Evolutionary conservation across 163 green algal species (phyloP), one percentile per base, ranked within the genome.

Genomic region (Chlamydomonas reinhardtii): DNA sequence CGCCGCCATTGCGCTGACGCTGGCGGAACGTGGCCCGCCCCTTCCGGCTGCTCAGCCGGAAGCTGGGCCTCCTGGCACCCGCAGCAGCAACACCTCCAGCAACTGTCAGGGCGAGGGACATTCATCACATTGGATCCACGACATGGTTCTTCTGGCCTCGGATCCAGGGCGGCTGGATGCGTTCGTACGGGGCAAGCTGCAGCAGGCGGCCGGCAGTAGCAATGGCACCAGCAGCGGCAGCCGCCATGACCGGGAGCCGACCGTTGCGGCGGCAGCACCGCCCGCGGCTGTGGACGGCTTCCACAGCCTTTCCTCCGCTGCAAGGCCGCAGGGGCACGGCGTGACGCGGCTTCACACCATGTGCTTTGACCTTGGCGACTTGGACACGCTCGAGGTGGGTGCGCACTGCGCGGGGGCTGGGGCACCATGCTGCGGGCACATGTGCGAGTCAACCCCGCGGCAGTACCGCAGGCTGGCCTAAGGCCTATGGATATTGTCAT

Each of bases 141-240:
- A 87, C 61, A 22, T 87, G 11, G 22, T 87, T 12, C 82, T 87
- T 5, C 61, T 87, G 35, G 72, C 82, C 12, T 66, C 61, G 12
- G 61, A 87, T 22, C 12, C 59, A 1, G 4, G 9, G 0, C 82
- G 82, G 6, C 72, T 87, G 6, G 61, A 71, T 1, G 27, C 34
- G 2, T 82, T 81, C 24, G 72, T 77, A 1, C 15, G 8, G 2
- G 2, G 6, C 1, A 59, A 74, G 15, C n/a, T 86, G 35, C 15
- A 25, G 35, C 56, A 20, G 35, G 70, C 34, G 9, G 70, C 1
- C 66, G 66, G 15, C 66, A 73, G 66, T 56, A 56, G 48, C 31
- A 31, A 1, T 0, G 31, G 12, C 31, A 15, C 16, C 17, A 2
- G 35, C 35, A 20, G 16, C 35, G 6, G 34, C 34, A 54, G 48